Percentiles rank a stretch among this genome's conserved stretches.
phyloP scores from a whole-genome alignment of 2,329 filamentous ascomycete species.

The Aspergillus sp. region DNA sequence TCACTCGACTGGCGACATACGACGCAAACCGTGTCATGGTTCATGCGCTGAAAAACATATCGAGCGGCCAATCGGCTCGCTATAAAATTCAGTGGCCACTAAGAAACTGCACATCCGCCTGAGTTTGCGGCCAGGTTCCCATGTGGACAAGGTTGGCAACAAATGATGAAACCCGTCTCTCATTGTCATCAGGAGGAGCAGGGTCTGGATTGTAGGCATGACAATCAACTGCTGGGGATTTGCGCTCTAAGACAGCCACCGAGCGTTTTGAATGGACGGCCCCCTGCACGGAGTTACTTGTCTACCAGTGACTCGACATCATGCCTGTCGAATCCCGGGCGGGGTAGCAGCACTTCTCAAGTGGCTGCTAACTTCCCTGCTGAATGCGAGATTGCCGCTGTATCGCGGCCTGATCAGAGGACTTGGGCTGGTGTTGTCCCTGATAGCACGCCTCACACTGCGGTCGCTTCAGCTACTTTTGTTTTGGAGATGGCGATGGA shows the following conservation, averaged over 20 bases:
- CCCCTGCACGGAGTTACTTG: not conserved
- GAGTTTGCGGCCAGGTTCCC: too few species aligned
- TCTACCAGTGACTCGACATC: not conserved
- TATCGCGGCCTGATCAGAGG: too few species aligned
- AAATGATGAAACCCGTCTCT: not conserved
- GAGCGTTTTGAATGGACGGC: not conserved
- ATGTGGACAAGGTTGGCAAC: constrained; percentile 2
- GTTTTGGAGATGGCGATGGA: too few species aligned
- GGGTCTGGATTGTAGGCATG: constrained; percentile 1
- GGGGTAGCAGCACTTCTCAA: not conserved
- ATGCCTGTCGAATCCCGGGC: not conserved
- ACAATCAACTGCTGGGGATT: not conserved
- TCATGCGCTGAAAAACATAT: not conserved
- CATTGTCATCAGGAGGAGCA: constrained; percentile 5
- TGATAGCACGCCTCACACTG: too few species aligned
- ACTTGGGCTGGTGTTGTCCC: too few species aligned
- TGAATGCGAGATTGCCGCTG: too few species aligned
- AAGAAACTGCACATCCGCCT: not conserved
- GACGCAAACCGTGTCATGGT: not conserved
- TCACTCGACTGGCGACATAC: not conserved
- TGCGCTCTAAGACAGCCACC: not conserved
- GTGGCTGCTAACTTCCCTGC: too few species aligned
- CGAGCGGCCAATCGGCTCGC: not conserved
- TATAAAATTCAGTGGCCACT: not conserved
- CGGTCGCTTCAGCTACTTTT: too few species aligned